Conservation (phyloP, 2,329 filamentous ascomycete genomes). For the Drechslerella dactyloides region DNA sequence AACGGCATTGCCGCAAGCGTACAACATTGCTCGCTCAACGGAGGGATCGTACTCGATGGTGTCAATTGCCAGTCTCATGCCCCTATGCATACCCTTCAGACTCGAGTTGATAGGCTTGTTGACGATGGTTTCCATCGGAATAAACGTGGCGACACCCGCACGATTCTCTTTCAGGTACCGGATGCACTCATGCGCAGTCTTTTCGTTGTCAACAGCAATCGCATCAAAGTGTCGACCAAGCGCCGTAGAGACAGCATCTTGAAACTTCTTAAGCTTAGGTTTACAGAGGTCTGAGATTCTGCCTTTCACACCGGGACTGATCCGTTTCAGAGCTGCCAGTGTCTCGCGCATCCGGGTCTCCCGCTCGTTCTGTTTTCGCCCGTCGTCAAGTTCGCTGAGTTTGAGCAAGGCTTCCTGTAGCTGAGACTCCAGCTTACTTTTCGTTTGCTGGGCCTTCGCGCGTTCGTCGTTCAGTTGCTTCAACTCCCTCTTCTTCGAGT, state of each 20-base stretch:
- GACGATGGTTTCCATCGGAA: constrained; percentile 96
- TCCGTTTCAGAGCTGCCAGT: constrained; percentile 82
- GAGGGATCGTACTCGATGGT: constrained; percentile 91
- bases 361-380: constrained; percentile 81
- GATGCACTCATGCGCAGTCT: constrained; percentile 91
- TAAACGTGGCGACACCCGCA: constrained; percentile 86
- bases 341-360: constrained; percentile 81
- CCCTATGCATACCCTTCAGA: constrained; percentile 84
- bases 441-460: constrained; percentile 77
- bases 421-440: constrained; percentile 90
- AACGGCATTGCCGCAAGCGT: constrained; percentile 91
- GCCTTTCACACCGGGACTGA: constrained; percentile 89
- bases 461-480: constrained; percentile 85
- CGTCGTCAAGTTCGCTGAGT: constrained; percentile 83
- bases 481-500: constrained; percentile 86
- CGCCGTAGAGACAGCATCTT: constrained; percentile 89
- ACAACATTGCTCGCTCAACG: constrained; percentile 89
- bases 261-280: constrained; percentile 95
- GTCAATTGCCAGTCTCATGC: constrained; percentile 86
- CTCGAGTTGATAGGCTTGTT: constrained; percentile 88
- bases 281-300: constrained; percentile 90
- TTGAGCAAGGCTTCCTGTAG: constrained; percentile 80
- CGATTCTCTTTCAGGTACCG: constrained; percentile 91
- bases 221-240: constrained; percentile 93
- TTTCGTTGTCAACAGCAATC: constrained; percentile 92